Conservation (phyloP, 768 basidiomycete genomes). For the Gyrodon lividus region DNA sequence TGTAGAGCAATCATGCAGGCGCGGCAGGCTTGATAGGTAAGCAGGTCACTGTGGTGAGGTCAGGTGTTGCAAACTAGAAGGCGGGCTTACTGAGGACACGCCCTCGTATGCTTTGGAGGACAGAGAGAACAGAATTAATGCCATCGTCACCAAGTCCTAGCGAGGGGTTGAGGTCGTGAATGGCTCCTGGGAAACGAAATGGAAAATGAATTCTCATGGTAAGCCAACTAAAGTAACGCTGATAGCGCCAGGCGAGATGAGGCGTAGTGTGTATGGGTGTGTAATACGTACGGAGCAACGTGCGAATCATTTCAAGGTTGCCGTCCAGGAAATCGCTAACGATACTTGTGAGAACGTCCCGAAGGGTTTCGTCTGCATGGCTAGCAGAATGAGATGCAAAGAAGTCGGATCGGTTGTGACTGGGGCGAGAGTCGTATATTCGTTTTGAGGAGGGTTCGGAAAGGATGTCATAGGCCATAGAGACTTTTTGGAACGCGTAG, state of each 20-base stretch:
- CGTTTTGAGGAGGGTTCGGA: conserved; percentile 68
- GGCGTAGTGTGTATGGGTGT: no score
- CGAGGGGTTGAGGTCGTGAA: conserved; percentile 79
- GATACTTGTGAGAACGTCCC: conserved; percentile 67
- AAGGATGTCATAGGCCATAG: conserved; percentile 79
- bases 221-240: neutral
- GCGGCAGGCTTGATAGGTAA: conserved; percentile 54
- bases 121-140: conserved; percentile 70
- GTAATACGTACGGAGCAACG: conserved; percentile 59
- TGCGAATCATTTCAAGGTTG: conserved; percentile 81
- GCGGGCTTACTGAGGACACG: conserved; percentile 59
- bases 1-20: conserved; percentile 75
- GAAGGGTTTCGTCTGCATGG: conserved; percentile 81
- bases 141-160: conserved; percentile 76
- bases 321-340: conserved; percentile 84
- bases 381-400: conserved; percentile 51
- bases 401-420: conserved; percentile 44
- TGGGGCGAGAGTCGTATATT: conserved; percentile 61
- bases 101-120: conserved; percentile 69
- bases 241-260: no score
- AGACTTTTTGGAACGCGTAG: conserved; percentile 82
- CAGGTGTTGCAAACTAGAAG: neutral
- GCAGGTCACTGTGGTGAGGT: neutral
- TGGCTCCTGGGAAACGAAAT: conserved; percentile 57
- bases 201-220: neutral